These are phyloP conservation scores for Melampsora abietis-canadensis DNA, from an alignment of 1,284 basidiomycete species.

Conservation along the genomic window DNA sequence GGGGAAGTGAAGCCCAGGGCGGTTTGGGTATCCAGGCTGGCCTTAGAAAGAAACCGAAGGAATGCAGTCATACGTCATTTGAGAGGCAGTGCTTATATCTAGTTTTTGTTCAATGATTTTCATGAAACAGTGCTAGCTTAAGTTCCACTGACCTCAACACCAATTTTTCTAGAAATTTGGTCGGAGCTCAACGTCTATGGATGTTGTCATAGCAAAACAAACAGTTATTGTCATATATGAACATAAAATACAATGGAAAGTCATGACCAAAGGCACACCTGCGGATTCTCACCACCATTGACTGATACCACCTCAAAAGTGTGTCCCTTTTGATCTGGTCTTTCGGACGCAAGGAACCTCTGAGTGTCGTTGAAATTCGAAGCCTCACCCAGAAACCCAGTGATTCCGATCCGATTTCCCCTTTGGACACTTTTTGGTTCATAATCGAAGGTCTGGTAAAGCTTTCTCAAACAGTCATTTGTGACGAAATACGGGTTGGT, in stretches of 20 bases:
- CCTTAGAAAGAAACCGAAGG: constrained; percentile 6
- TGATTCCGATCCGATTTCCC: constrained; percentile 33
- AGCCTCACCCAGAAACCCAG: constrained; percentile 32
- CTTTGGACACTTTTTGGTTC: not conserved
- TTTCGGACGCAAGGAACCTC: constrained; percentile 23
- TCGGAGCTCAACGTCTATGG: constrained; percentile 7
- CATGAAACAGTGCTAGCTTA: not conserved
- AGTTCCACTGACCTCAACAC: constrained; percentile 21
- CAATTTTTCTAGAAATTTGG: constrained; percentile 12
- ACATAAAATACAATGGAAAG: no score
- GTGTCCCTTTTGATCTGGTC: constrained; percentile 13
- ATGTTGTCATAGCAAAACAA: no score
- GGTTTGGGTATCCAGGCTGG: constrained; percentile 31
- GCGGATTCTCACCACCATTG: constrained; percentile 15
- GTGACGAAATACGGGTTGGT: constrained; percentile 25
- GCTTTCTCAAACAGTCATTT: constrained; percentile 34
- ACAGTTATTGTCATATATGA: no score
- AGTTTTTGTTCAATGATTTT: not conserved
- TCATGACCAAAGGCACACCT: not conserved
- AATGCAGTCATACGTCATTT: not conserved
- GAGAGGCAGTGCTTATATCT: not conserved
- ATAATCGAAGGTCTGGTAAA: constrained; percentile 28
- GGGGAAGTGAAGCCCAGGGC: constrained; percentile 36
- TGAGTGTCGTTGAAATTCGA: constrained; percentile 20
- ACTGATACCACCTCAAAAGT: constrained; percentile 26